These are phyloP conservation scores for Periconia sp. DNA, from an alignment of 2,329 filamentous ascomycete species.

Conservation along the genomic window DNA sequence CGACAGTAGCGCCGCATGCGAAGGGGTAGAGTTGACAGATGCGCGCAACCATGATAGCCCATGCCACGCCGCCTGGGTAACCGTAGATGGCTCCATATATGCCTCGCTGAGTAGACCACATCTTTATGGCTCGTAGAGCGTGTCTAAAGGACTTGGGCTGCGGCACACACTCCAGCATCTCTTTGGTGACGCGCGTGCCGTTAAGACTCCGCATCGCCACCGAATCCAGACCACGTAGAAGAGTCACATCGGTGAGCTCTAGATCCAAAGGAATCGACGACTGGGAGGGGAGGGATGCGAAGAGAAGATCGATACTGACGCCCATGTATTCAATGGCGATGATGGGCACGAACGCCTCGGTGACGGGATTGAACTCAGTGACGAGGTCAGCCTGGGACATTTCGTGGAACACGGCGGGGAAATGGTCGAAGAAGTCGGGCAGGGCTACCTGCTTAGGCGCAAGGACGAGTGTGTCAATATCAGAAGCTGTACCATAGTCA, in stretches of 20 bases:
- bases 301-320: constrained; percentile 93
- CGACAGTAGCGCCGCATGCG: constrained; percentile 84
- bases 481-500: constrained; percentile 69
- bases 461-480: constrained; percentile 96
- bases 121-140: constrained; percentile 88
- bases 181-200: constrained; percentile 91
- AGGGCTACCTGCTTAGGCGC: constrained; percentile 87
- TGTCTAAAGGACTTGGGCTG: constrained; percentile 88
- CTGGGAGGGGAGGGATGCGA: constrained; percentile 50
- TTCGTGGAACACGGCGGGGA: constrained; percentile 78
- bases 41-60: constrained; percentile 95
- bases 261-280: constrained; percentile 62
- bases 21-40: constrained; percentile 96
- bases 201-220: constrained; percentile 88
- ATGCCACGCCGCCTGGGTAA: constrained; percentile 94
- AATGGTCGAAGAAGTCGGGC: constrained; percentile 90
- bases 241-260: constrained; percentile 79
- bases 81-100: constrained; percentile 97
- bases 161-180: constrained; percentile 87
- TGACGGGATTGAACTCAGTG: constrained; percentile 82
- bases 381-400: constrained; percentile 81
- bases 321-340: constrained; percentile 93
- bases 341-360: constrained; percentile 92
- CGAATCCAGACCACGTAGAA: constrained; percentile 86
- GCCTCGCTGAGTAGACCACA: constrained; percentile 91